phyloP scores from a whole-genome alignment of 139 green algal genomes.

The Auxenochlorella protothecoides region DNA sequence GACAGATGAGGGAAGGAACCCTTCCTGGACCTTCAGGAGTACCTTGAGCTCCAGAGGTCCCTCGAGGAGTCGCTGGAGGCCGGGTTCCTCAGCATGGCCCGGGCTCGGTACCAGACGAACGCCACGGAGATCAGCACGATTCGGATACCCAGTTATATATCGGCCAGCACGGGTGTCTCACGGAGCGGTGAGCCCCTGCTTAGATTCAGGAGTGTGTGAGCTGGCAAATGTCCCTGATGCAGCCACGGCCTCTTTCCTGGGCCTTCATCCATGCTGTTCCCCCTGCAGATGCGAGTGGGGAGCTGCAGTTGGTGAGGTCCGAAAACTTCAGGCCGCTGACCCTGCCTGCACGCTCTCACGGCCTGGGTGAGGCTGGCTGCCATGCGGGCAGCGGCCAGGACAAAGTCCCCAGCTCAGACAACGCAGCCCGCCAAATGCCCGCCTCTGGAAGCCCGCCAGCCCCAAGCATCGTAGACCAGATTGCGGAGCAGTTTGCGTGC shows the following conservation, averaged over 20 bases:
- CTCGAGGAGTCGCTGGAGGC: constrained; percentile 1
- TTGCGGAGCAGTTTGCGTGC: too few species aligned
- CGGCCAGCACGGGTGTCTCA: not conserved
- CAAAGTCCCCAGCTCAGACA: not conserved
- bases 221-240: not conserved
- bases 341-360: too few species aligned
- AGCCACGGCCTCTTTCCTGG: not conserved
- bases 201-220: not conserved
- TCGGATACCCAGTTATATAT: constrained; percentile 7
- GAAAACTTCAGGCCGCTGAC: too few species aligned
- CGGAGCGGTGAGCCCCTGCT: not conserved
- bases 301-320: too few species aligned
- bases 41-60: not conserved
- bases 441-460: not conserved
- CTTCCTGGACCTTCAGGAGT: constrained; percentile 1
- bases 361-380: too few species aligned
- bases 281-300: too few species aligned
- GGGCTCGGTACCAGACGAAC: constrained; percentile 11
- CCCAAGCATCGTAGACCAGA: not conserved
- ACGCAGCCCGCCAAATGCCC: not conserved
- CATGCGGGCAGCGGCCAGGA: not conserved
- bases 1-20: not conserved
- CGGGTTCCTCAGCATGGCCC: constrained; percentile 9
- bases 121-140: constrained; percentile 4
- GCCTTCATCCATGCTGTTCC: not conserved